A percentile compares a stretch with the other conserved stretches of the same genome.
These are phyloP conservation scores for Penicillium tannophilum DNA, from an alignment of 495 filamentous ascomycete genomes.

Conservation along the genomic window DNA sequence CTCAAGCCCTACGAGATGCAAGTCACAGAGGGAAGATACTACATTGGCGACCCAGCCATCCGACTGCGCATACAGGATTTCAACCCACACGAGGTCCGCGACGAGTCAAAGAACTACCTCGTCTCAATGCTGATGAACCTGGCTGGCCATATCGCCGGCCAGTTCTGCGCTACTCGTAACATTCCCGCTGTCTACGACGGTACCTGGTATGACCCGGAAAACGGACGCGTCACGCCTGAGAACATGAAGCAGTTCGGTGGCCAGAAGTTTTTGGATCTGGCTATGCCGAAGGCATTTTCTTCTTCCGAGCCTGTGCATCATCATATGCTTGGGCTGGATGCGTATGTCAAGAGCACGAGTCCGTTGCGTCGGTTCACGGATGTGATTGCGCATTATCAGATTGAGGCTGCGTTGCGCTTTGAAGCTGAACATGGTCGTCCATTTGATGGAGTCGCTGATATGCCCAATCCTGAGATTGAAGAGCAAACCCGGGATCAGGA, in stretches of 20 bases:
- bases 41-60: constrained; percentile 58
- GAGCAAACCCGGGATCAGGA: neutral
- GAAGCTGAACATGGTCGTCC: constrained; percentile 59
- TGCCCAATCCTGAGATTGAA: constrained; percentile 9
- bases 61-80: constrained; percentile 30
- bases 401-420: constrained; percentile 76
- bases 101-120: constrained; percentile 44
- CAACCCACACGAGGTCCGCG: constrained; percentile 44
- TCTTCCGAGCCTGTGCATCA: constrained; percentile 56
- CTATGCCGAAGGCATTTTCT: constrained; percentile 52
- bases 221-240: constrained; percentile 40
- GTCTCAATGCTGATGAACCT: constrained; percentile 74
- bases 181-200: constrained; percentile 81
- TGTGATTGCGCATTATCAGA: constrained; percentile 88
- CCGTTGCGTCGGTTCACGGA: constrained; percentile 85
- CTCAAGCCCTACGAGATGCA: constrained; percentile 33
- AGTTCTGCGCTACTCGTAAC: constrained; percentile 71
- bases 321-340: constrained; percentile 61
- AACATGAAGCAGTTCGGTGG: constrained; percentile 39
- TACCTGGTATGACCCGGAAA: constrained; percentile 61
- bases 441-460: constrained; percentile 43
- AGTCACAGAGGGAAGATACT: constrained; percentile 34
- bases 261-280: constrained; percentile 32
- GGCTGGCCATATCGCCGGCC: constrained; percentile 69
- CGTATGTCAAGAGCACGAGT: constrained; percentile 80